These are phyloP conservation scores for Camellia lanceoleosa DNA, from an alignment of 148 eudicot species.

Conservation along the genomic window DNA sequence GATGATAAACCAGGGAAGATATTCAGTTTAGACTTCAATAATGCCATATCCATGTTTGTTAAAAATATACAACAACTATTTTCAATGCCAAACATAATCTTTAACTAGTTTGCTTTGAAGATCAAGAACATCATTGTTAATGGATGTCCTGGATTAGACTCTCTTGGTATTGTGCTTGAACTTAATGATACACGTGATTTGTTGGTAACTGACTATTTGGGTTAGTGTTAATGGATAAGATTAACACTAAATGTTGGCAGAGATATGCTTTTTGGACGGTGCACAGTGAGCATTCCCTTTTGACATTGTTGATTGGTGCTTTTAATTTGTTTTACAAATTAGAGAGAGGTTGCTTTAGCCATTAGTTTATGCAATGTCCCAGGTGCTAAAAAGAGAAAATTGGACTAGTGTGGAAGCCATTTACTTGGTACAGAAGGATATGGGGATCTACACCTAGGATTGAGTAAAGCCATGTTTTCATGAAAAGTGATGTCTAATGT, in stretches of 20 bases:
- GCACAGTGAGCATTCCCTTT: neutral
- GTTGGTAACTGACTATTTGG: no score
- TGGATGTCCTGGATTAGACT: no score
- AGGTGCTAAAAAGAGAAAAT: neutral
- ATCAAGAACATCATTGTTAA: neutral
- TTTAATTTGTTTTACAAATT: neutral
- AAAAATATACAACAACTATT: no score
- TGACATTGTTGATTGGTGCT: neutral
- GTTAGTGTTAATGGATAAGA: neutral
- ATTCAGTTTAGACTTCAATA: no score
- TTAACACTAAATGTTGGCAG: neutral
- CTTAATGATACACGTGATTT: no score
- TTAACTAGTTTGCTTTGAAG: no score
- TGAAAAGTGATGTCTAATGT: neutral
- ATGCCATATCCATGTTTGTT: no score
- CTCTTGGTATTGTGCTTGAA: no score
- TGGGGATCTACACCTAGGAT: neutral
- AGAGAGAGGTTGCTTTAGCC: slow-evolving; percentile 11
- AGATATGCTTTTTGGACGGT: neutral
- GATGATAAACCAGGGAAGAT: no score
- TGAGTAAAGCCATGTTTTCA: neutral
- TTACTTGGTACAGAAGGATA: neutral
- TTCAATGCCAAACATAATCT: no score
- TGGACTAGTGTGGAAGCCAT: slow-evolving; percentile 4
- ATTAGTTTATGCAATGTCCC: neutral